A percentile compares a stretch with the other conserved stretches of the same genome.
Evolutionary conservation across 352 stramenopile species (phyloP).

Genomic region (Phytophthora kernoviae): DNA sequence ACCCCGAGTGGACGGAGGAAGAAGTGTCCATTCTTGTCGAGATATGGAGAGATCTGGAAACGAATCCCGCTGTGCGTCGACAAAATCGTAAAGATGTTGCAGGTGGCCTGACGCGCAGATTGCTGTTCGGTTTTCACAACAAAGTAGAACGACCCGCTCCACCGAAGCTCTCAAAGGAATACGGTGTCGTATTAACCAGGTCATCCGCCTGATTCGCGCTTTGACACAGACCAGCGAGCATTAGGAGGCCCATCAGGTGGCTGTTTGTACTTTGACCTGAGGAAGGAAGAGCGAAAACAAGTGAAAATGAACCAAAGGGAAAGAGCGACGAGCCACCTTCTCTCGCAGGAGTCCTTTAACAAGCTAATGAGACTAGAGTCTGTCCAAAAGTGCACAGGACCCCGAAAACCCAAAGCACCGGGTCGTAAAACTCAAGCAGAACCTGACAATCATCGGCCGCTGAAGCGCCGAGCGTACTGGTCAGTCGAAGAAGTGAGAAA

Average conservation of each 20-base stretch:
- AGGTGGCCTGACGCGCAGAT: slow-evolving; percentile 14
- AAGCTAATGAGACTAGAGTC: background rate
- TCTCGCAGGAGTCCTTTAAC: slow-evolving; percentile 1
- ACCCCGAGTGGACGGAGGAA: slow-evolving; percentile 18
- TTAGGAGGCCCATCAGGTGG: background rate
- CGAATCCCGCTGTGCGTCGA: background rate
- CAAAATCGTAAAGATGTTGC: background rate
- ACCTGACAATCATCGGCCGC: background rate
- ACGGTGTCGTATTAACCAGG: slow-evolving; percentile 14
- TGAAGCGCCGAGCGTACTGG: background rate
- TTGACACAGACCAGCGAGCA: background rate
- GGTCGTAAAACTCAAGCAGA: background rate
- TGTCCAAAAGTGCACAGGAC: background rate
- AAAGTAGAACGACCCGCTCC: slow-evolving; percentile 1
- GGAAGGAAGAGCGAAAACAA: background rate
- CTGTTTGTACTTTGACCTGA: slow-evolving; percentile 2
- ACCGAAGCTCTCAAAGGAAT: background rate
- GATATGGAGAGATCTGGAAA: slow-evolving; percentile 12
- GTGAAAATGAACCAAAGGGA: background rate
- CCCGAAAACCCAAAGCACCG: background rate
- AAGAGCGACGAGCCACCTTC: background rate
- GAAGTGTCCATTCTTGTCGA: slow-evolving; percentile 18
- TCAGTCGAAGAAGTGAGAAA: background rate
- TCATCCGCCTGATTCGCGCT: background rate
- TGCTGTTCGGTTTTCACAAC: background rate